These are phyloP conservation scores for Naganishia sp. DNA, from an alignment of 1,284 basidiomycete genomes.

Conservation along the genomic window DNA sequence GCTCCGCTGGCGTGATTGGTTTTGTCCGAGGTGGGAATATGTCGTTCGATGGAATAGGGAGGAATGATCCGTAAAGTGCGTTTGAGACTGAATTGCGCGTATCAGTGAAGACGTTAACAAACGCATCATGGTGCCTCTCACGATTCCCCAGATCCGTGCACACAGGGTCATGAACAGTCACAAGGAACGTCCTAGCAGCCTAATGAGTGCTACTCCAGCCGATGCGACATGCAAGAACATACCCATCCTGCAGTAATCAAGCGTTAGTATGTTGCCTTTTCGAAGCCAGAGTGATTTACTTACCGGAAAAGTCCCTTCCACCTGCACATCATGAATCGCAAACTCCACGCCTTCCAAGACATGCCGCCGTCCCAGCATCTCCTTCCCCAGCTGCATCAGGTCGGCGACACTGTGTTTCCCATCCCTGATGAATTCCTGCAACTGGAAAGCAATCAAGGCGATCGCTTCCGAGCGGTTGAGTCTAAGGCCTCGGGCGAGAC, in stretches of 20 bases:
- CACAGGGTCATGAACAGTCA: conserved; percentile 91
- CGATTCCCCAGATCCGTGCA: conserved; percentile 76
- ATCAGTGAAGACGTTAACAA: neutral
- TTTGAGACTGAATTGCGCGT: conserved; percentile 58
- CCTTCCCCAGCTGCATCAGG: conserved; percentile 89
- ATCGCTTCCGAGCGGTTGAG: conserved; percentile 87
- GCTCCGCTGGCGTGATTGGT: conserved; percentile 59
- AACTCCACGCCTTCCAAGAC: conserved; percentile 63
- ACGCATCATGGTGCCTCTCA: conserved; percentile 33
- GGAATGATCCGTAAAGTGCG: conserved; percentile 89
- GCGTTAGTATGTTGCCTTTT: neutral
- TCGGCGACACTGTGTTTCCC: conserved; percentile 82
- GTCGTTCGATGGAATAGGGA: conserved; percentile 72
- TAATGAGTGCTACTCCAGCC: conserved; percentile 4
- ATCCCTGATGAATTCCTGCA: conserved; percentile 96
- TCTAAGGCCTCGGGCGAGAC: conserved; percentile 83
- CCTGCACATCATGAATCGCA: conserved; percentile 75
- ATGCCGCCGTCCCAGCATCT: conserved; percentile 81
- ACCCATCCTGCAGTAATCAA: conserved; percentile 40
- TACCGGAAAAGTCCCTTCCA: conserved; percentile 88
- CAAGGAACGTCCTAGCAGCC: conserved; percentile 74
- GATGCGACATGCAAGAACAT: neutral
- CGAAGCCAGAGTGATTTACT: neutral
- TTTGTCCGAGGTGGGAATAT: conserved; percentile 64
- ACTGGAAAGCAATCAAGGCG: conserved; percentile 83